phyloP scores from a whole-genome alignment of 371 early-diverging fungal species.

The Mucor mucedo region DNA sequence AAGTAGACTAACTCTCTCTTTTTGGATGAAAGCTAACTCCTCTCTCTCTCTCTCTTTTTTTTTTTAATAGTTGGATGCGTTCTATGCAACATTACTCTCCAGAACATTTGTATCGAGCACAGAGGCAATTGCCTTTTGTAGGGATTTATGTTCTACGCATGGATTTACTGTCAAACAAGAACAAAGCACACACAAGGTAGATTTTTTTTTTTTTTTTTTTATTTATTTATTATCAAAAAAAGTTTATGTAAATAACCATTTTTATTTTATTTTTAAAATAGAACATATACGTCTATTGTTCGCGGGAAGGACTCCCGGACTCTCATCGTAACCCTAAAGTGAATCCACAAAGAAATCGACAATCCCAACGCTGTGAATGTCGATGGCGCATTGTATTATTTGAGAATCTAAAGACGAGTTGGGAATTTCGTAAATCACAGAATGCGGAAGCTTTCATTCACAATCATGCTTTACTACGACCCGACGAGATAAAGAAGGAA shows the following conservation, averaged over 20 bases:
- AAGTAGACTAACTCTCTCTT: constrained; percentile 5
- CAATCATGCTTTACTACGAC: constrained; percentile 64
- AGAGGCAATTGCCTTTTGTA: constrained; percentile 61
- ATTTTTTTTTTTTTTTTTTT: background rate
- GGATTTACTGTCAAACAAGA: constrained; percentile 75
- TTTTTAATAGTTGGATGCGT: constrained; percentile 37
- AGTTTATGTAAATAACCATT: background rate
- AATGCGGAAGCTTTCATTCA: constrained; percentile 64
- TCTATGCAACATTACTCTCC: constrained; percentile 39
- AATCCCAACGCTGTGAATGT: constrained; percentile 67
- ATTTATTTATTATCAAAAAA: too few species aligned
- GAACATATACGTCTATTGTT: constrained; percentile 71
- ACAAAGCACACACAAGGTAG: constrained; percentile 68
- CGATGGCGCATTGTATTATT: constrained; percentile 68
- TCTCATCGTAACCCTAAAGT: constrained; percentile 62
- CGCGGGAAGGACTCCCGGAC: constrained; percentile 69
- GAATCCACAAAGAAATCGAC: constrained; percentile 61
- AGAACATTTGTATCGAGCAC: constrained; percentile 40
- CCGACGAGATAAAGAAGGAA: constrained; percentile 63
- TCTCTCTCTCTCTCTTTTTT: too few species aligned
- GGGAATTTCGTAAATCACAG: constrained; percentile 67
- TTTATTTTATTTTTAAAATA: too few species aligned
- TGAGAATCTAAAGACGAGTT: constrained; percentile 51
- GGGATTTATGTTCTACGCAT: constrained; percentile 59
- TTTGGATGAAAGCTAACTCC: background rate